These are phyloP conservation scores for Crithidia fasciculata DNA, from an alignment of 208 protist species.

Conservation along the genomic window DNA sequence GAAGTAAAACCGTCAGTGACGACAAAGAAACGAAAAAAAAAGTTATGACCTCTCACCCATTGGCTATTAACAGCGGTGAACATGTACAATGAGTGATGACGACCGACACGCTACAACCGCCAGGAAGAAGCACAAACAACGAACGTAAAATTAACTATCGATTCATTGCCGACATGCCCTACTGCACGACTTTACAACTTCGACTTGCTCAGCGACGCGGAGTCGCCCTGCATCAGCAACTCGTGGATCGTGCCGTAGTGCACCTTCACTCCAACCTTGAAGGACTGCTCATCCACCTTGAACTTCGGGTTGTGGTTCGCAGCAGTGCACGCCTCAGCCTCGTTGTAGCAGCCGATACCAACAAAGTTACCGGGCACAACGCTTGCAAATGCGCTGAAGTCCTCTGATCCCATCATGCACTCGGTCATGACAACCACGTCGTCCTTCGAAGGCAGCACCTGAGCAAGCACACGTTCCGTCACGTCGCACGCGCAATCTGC, in stretches of 20 bases:
- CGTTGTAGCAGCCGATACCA: conserved; percentile 51
- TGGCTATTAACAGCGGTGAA: too few species aligned
- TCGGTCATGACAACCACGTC: conserved; percentile 32
- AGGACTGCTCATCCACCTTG: conserved; percentile 52
- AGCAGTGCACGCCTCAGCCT: conserved; percentile 25
- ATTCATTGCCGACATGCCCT: too few species aligned
- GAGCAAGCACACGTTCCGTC: conserved; percentile 32
- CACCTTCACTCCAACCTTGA: conserved; percentile 56
- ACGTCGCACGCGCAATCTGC: conserved; percentile 41
- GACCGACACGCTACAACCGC: too few species aligned
- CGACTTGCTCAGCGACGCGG: not conserved
- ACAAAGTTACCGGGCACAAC: conserved; percentile 47
- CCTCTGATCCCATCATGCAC: conserved; percentile 41
- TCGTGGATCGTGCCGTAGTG: conserved; percentile 27
- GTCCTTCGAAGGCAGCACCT: conserved; percentile 32
- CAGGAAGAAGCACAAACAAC: too few species aligned
- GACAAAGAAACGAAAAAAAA: too few species aligned
- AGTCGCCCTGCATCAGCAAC: conserved; percentile 13
- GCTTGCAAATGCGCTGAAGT: conserved; percentile 52
- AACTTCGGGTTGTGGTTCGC: conserved; percentile 59
- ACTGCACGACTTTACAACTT: too few species aligned
- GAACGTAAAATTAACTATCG: too few species aligned
- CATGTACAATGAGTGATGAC: too few species aligned
- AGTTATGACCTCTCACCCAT: too few species aligned
- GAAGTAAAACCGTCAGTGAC: too few species aligned